Conservation (phyloP, 139 green algal genomes). For the Micractinium conductrix region DNA sequence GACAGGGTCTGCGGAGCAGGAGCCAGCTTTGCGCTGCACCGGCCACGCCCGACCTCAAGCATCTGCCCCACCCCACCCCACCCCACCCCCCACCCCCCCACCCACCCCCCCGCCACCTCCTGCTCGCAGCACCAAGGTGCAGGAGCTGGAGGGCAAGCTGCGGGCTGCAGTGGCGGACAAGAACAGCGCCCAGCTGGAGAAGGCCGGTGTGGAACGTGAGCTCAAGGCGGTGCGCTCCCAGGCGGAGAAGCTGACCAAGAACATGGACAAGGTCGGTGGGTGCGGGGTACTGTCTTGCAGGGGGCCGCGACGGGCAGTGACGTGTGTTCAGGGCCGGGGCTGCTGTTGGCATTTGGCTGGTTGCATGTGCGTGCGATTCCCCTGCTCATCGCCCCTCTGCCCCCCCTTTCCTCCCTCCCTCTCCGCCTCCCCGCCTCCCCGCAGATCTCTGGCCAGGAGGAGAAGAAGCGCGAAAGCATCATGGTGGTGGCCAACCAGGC, state of each 20-base stretch:
- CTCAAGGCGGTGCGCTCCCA: constrained; percentile 72
- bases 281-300: background rate
- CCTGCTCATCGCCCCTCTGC: background rate
- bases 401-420: background rate
- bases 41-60: no score
- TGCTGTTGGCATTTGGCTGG: no score
- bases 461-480: constrained; percentile 84
- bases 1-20: no score
- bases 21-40: no score
- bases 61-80: no score
- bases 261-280: constrained; percentile 43
- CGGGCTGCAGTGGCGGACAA: constrained; percentile 66
- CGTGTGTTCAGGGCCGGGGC: no score
- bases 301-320: background rate
- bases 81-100: no score
- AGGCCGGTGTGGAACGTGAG: constrained; percentile 82
- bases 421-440: background rate
- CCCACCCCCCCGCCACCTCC: background rate
- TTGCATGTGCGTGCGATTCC: no score
- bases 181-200: constrained; percentile 63
- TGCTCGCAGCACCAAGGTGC: constrained; percentile 59
- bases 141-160: constrained; percentile 77
- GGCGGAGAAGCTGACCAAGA: constrained; percentile 68
- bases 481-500: constrained; percentile 79
- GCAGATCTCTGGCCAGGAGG: constrained; percentile 57